Percentiles rank a stretch among this genome's conserved stretches.
Conservation (phyloP, 1,139 yeast genomes). For the Kodamaea plutei region DNA sequence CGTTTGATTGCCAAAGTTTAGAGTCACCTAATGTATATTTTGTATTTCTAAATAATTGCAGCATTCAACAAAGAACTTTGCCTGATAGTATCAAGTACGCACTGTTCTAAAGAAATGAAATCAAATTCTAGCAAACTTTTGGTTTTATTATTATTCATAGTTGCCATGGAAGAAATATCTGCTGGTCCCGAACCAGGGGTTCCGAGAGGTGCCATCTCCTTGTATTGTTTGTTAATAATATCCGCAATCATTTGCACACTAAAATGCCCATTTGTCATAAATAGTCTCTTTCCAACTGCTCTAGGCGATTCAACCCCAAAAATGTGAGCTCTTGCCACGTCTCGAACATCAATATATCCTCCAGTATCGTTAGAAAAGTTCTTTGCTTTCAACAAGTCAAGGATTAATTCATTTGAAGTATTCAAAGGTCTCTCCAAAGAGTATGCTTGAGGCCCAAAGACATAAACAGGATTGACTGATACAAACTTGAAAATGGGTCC, state of each 20-base stretch:
- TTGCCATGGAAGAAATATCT: constrained; percentile 10
- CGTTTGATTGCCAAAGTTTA: too few species aligned
- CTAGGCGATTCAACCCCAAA: constrained; percentile 11
- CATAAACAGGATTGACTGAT: constrained; percentile 29
- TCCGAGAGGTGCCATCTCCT: constrained; percentile 7
- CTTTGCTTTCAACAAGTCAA: constrained; percentile 17
- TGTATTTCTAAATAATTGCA: too few species aligned
- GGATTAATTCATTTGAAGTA: constrained; percentile 27
- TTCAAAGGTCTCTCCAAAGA: constrained; percentile 18
- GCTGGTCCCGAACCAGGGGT: constrained; percentile 1
- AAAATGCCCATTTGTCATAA: constrained; percentile 17
- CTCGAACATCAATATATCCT: constrained; percentile 16
- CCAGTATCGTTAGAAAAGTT: constrained; percentile 11
- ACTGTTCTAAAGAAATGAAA: constrained; percentile 14
- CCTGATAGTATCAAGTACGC: constrained; percentile 17
- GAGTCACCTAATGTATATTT: too few species aligned
- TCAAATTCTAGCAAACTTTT: constrained; percentile 15
- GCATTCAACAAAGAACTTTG: too few species aligned
- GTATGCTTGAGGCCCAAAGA: constrained; percentile 41
- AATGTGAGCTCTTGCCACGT: constrained; percentile 15
- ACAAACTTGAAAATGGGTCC: constrained; percentile 19
- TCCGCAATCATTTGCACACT: constrained; percentile 17
- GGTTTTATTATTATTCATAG: constrained; percentile 14
- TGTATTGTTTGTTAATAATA: constrained; percentile 10
- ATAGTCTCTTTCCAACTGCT: constrained; percentile 11